Evolutionary conservation across 345 rosid species (phyloP).

Genomic region (Psidium friedrichsthalianum): DNA sequence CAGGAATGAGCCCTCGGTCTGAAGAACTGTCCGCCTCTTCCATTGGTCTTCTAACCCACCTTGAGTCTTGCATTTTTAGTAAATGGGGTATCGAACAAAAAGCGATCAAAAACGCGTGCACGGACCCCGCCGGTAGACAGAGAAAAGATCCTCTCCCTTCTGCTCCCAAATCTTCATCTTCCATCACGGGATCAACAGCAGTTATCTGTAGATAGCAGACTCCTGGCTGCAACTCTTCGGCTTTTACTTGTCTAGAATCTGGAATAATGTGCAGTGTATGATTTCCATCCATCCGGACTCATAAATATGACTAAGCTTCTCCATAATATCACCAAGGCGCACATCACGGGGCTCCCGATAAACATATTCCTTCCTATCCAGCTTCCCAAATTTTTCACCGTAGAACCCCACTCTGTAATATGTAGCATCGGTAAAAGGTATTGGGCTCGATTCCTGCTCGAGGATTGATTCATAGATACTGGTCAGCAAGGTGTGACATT

Average conservation of each 20-base stretch:
- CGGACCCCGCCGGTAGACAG: constrained; percentile 91
- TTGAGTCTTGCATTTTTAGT: constrained; percentile 95
- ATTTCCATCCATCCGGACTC: constrained; percentile 91
- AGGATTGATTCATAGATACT: constrained; percentile 83
- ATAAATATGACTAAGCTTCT: constrained; percentile 91
- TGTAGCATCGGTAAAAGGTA: constrained; percentile 94
- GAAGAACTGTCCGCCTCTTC: constrained; percentile 95
- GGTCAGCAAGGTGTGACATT: constrained; percentile 85
- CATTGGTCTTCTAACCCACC: constrained; percentile 98
- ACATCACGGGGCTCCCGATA: constrained; percentile 98
- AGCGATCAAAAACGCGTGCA: constrained; percentile 92
- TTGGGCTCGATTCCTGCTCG: constrained; percentile 93
- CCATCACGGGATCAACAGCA: constrained; percentile 97
- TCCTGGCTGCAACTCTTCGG: constrained; percentile 92
- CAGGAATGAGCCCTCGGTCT: constrained; percentile 94
- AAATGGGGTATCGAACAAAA: constrained; percentile 97
- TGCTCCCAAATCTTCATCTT: constrained; percentile 96
- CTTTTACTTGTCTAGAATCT: constrained; percentile 94
- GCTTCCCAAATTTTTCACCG: constrained; percentile 84
- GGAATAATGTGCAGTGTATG: constrained; percentile 84
- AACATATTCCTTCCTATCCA: constrained; percentile 76
- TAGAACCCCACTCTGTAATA: constrained; percentile 98
- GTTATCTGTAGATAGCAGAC: constrained; percentile 94
- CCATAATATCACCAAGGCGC: constrained; percentile 97
- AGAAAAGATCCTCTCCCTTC: constrained; percentile 91